Evolutionary conservation across 116 monocot genomes (phyloP).

Genomic region (Cymodocea nodosa): DNA sequence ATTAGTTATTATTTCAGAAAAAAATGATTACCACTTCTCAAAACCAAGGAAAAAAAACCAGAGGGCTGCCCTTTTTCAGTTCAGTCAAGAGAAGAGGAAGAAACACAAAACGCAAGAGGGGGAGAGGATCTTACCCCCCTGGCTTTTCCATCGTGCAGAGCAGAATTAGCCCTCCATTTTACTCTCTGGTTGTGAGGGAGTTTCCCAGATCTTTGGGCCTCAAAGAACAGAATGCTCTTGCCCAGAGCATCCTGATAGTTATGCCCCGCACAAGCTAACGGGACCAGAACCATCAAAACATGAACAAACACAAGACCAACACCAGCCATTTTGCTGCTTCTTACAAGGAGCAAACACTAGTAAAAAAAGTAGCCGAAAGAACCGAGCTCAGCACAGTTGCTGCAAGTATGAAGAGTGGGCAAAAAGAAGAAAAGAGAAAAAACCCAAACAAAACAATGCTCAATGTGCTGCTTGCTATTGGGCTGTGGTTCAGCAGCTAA

Average conservation of each 20-base stretch:
- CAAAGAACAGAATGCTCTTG: slow-evolving; percentile 92
- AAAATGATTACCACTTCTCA: too few relatives aligned
- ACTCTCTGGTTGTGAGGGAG: slow-evolving; percentile 64
- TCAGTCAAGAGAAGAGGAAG: not conserved
- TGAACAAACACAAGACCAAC: not conserved
- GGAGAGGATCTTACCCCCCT: slow-evolving; percentile 43
- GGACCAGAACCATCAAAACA: slow-evolving; percentile 1
- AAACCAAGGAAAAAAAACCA: not conserved
- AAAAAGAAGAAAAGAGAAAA: too few relatives aligned
- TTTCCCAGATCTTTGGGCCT: slow-evolving; percentile 89
- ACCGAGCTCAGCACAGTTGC: too few relatives aligned
- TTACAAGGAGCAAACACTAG: too few relatives aligned
- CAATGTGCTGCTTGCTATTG: too few relatives aligned
- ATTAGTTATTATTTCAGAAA: not conserved
- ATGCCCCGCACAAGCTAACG: slow-evolving; percentile 37
- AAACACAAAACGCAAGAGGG: not conserved
- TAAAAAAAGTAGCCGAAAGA: not conserved
- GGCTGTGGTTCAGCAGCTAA: not conserved
- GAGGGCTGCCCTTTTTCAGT: not conserved
- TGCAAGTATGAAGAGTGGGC: not conserved
- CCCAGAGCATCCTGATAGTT: slow-evolving; percentile 68
- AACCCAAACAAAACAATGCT: not conserved
- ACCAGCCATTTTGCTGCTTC: not conserved
- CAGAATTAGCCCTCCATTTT: slow-evolving; percentile 75
- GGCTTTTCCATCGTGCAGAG: slow-evolving; percentile 64